Conservation (phyloP, 2,329 filamentous ascomycete genomes). For the Thermothelomyces thermophilus region DNA sequence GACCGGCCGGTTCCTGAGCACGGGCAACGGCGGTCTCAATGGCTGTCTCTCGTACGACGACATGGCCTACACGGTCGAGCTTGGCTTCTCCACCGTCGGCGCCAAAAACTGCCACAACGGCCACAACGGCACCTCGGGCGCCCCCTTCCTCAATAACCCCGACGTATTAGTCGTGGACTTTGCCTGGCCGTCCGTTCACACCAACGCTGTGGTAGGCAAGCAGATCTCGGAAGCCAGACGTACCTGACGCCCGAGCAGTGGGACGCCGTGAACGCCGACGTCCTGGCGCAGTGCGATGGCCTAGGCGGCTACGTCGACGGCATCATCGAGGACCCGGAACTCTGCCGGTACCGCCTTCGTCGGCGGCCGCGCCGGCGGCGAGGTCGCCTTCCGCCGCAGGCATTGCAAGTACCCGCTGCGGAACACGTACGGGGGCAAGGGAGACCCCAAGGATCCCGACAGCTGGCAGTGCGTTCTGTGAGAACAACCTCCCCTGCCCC, state of each 20-base stretch:
- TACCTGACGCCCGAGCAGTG: conserved; percentile 38
- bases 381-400: neutral
- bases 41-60: conserved; percentile 45
- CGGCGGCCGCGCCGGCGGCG: neutral
- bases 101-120: conserved; percentile 48
- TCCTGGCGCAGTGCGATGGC: conserved; percentile 38
- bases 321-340: conserved; percentile 34
- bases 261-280: conserved; percentile 30
- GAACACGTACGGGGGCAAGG: neutral
- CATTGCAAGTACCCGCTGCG: conserved; percentile 7
- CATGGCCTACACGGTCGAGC: conserved; percentile 37
- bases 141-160: conserved; percentile 30
- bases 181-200: conserved; percentile 11
- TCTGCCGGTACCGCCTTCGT: conserved; percentile 31
- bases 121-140: conserved; percentile 38
- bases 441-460: neutral
- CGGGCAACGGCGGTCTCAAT: conserved; percentile 43
- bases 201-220: conserved; percentile 37
- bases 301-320: conserved; percentile 39
- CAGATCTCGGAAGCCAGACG: conserved; percentile 34
- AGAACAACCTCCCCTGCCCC: too few relatives aligned
- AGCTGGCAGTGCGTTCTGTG: conserved; percentile 7
- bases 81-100: conserved; percentile 42
- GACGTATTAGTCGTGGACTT: conserved; percentile 25
- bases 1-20: conserved; percentile 40